Percentiles rank a stretch among this genome's conserved stretches.
These are phyloP conservation scores for Colletotrichum sp. DNA, from an alignment of 2,329 filamentous ascomycete species.

Conservation along the genomic window DNA sequence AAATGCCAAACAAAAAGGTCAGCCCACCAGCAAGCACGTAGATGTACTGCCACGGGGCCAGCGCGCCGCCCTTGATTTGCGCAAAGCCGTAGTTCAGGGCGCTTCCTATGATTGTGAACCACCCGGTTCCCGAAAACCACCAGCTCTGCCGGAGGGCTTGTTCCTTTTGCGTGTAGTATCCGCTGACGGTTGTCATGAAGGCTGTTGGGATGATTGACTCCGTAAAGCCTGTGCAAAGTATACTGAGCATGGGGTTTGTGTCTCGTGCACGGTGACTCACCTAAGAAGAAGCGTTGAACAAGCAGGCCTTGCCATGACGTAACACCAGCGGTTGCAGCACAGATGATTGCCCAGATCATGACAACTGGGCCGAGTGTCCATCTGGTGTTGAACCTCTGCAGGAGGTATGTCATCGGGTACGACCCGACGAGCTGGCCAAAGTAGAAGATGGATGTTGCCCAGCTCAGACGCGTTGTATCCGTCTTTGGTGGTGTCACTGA, in stretches of 20 bases:
- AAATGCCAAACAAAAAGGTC: constrained; percentile 53
- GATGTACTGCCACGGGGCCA: constrained; percentile 59
- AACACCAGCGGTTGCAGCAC: constrained; percentile 60
- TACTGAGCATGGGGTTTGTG: not conserved
- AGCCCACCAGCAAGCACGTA: constrained; percentile 54
- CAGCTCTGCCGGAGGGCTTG: constrained; percentile 52
- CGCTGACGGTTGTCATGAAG: constrained; percentile 53
- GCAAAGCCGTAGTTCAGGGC: constrained; percentile 55
- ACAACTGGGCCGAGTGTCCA: constrained; percentile 54
- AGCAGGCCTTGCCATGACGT: constrained; percentile 56
- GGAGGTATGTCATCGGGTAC: constrained; percentile 61
- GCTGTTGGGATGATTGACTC: constrained; percentile 54
- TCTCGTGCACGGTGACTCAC: not conserved
- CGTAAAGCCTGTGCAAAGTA: constrained; percentile 30
- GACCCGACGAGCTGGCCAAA: constrained; percentile 64
- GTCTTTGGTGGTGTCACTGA: constrained; percentile 43
- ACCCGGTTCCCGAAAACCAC: constrained; percentile 51
- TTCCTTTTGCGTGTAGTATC: constrained; percentile 54
- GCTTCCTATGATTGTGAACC: constrained; percentile 51
- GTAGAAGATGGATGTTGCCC: constrained; percentile 67
- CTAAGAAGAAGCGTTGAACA: constrained; percentile 51
- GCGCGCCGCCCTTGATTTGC: constrained; percentile 44
- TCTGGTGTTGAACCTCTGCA: constrained; percentile 59
- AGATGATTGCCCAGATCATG: constrained; percentile 57
- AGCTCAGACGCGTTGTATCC: constrained; percentile 58